These are phyloP conservation scores for Yueomyces sp. DNA, from an alignment of 1,139 yeast genomes.

Conservation along the genomic window DNA sequence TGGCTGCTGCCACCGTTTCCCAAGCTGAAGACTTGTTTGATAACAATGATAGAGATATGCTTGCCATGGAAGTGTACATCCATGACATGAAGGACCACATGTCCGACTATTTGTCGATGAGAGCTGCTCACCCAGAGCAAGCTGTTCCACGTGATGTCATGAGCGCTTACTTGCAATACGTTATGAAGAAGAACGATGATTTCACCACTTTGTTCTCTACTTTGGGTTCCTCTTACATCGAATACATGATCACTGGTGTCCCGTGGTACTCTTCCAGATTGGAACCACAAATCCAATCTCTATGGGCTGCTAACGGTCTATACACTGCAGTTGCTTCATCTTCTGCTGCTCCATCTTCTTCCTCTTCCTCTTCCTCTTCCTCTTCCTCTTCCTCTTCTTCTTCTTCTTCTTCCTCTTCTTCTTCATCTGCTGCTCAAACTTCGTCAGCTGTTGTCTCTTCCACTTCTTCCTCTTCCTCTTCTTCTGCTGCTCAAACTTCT, in stretches of 20 bases:
- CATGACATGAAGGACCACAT: not conserved
- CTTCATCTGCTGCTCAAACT: not conserved
- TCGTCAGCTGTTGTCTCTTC: not conserved
- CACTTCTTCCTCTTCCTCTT: not conserved
- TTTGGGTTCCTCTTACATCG: not conserved
- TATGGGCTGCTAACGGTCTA: not conserved
- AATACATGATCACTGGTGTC: constrained; percentile 1
- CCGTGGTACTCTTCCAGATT: constrained; percentile 2
- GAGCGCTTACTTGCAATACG: not conserved
- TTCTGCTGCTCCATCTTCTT: not conserved
- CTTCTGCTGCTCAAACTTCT: not conserved
- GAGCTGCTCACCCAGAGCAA: not conserved
- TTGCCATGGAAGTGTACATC: not conserved
- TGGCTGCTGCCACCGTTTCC: not conserved
- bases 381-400: not conserved
- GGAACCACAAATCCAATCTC: not conserved
- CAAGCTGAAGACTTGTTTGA: not conserved
- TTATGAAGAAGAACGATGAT: not conserved
- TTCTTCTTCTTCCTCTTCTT: not conserved
- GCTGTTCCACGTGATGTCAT: not conserved
- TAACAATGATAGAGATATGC: not conserved
- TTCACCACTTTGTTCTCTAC: not conserved
- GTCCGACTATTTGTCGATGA: not conserved
- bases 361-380: not conserved
- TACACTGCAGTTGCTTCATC: not conserved